These are phyloP conservation scores for Aspergillus costaricaensis DNA, from an alignment of 2,329 filamentous ascomycete species.

Conservation along the genomic window DNA sequence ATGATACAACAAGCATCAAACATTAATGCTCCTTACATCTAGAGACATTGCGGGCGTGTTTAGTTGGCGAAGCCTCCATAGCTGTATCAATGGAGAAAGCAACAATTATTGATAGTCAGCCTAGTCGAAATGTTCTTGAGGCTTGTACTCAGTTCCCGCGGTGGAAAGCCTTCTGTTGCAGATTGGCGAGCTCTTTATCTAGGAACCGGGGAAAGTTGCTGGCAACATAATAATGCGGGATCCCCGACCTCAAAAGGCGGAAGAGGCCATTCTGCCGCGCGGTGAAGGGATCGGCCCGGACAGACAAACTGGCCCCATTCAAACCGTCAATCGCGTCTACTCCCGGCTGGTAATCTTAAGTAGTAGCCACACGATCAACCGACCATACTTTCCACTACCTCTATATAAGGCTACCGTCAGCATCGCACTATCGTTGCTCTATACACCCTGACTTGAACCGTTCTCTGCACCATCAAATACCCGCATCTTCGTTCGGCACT, in stretches of 20 bases:
- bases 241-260: slow-evolving; percentile 1
- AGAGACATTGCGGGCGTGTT: slow-evolving; percentile 41
- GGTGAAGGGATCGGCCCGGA: slow-evolving; percentile 26
- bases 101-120: background rate
- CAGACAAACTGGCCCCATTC: slow-evolving; percentile 26
- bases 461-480: background rate
- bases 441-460: background rate
- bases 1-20: slow-evolving; percentile 1
- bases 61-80: slow-evolving; percentile 18
- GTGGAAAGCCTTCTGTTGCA: background rate
- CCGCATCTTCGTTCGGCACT: slow-evolving; percentile 18
- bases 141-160: background rate
- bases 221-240: slow-evolving; percentile 1
- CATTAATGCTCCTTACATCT: slow-evolving; percentile 34
- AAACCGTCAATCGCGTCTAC: slow-evolving; percentile 23
- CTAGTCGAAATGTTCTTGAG: background rate
- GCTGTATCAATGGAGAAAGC: background rate
- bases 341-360: background rate
- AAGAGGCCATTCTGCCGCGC: slow-evolving; percentile 23
- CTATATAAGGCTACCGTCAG: background rate
- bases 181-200: background rate
- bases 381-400: background rate
- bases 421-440: background rate
- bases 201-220: background rate
- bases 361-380: background rate